These are phyloP conservation scores for Malus asiatica DNA, from an alignment of 306 rosid species.

Conservation along the genomic window DNA sequence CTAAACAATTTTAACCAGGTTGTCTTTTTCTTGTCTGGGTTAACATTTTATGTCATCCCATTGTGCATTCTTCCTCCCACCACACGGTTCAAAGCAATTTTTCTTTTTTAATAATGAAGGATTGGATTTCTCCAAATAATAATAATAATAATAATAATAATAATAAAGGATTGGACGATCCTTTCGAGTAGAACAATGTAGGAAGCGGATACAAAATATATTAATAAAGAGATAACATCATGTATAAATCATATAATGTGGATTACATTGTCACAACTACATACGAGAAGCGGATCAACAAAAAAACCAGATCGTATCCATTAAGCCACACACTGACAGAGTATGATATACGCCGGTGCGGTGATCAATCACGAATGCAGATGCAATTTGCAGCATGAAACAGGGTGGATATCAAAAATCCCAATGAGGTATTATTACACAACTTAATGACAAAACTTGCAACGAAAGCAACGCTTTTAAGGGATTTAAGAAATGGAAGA, in stretches of 20 bases:
- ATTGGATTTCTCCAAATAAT: too few relatives aligned
- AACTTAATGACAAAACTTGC: neutral
- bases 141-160: too few relatives aligned
- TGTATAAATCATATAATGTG: neutral
- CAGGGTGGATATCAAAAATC: conserved; percentile 9
- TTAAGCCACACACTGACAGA: neutral
- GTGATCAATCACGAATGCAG: neutral
- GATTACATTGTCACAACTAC: neutral
- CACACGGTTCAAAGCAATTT: too few relatives aligned
- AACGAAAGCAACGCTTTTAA: neutral
- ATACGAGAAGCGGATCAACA: neutral
- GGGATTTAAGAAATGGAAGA: neutral
- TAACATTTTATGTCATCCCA: too few relatives aligned
- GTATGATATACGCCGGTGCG: neutral
- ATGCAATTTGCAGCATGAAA: conserved; percentile 5
- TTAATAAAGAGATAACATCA: neutral
- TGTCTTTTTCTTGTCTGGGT: too few relatives aligned
- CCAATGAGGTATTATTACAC: conserved; percentile 15
- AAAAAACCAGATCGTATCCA: neutral
- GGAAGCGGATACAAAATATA: neutral
- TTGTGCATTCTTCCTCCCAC: too few relatives aligned
- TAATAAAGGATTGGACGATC: too few relatives aligned
- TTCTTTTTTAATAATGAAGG: too few relatives aligned
- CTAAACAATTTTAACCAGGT: too few relatives aligned
- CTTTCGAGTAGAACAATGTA: neutral